Conservation (phyloP, 2,329 filamentous ascomycete genomes). For the Hypoxylon sp. region DNA sequence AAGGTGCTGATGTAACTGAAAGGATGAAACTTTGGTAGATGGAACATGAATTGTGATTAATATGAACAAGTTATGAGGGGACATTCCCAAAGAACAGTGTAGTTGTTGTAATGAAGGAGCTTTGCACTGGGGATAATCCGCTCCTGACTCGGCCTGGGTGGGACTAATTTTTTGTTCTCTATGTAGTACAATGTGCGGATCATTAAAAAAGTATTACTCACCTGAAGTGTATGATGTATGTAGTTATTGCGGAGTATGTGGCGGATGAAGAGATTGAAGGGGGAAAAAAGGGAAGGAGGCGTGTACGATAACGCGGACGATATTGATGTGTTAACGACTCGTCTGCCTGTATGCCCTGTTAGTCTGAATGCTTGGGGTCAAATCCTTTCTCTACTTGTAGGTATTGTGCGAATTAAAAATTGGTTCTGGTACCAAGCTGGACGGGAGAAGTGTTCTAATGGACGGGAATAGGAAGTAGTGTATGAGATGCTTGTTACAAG, state of each 20-base stretch:
- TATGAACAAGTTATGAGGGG: neutral
- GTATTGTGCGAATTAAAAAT: neutral
- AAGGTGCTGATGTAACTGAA: neutral
- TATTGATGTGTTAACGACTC: too few relatives aligned
- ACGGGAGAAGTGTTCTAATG: neutral
- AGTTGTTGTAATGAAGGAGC: constrained; percentile 8
- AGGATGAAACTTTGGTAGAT: neutral
- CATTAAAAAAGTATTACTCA: neutral
- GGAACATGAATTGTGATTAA: neutral
- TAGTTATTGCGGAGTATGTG: neutral
- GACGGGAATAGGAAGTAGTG: neutral
- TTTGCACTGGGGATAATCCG: constrained; percentile 17
- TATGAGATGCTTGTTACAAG: neutral
- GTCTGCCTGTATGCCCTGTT: neutral
- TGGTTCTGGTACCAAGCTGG: neutral
- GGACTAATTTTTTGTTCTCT: neutral
- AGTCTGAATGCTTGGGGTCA: neutral
- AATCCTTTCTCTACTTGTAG: neutral
- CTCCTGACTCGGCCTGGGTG: neutral
- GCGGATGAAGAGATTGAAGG: too few relatives aligned
- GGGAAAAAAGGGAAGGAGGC: neutral
- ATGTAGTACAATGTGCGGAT: neutral
- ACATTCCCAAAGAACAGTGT: neutral
- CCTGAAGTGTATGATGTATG: neutral
- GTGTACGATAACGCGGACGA: neutral